A percentile compares a stretch with the other conserved stretches of the same genome.
Evolutionary conservation across 129 eudicot genomes (phyloP).

Genomic region (Centaurea solstitialis): DNA sequence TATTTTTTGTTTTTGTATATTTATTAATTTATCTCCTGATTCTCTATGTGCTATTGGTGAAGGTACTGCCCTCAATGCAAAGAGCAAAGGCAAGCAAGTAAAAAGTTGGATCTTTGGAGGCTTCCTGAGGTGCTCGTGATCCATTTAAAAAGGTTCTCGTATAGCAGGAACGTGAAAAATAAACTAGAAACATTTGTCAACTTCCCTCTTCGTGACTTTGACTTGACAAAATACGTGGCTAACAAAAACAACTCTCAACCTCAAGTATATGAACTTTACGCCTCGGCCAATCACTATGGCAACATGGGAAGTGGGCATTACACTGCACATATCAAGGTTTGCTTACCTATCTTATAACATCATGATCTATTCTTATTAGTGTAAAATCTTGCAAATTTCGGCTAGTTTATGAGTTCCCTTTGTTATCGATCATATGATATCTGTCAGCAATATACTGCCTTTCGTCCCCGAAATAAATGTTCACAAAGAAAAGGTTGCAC

Average conservation of each 20-base stretch:
- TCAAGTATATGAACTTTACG: slow-evolving; percentile 92
- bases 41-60: slow-evolving; percentile 10
- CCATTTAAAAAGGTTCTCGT: slow-evolving; percentile 91
- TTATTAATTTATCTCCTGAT: neutral
- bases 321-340: slow-evolving; percentile 85
- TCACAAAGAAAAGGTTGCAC: neutral
- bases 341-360: slow-evolving; percentile 12
- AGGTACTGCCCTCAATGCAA: slow-evolving; percentile 96
- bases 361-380: neutral
- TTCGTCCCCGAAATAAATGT: neutral
- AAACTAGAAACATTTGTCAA: slow-evolving; percentile 83
- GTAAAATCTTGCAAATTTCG: neutral
- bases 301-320: slow-evolving; percentile 95
- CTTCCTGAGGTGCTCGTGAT: slow-evolving; percentile 90
- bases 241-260: slow-evolving; percentile 64
- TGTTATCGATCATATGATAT: neutral
- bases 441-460: neutral
- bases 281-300: slow-evolving; percentile 87
- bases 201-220: slow-evolving; percentile 82
- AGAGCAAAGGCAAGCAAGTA: slow-evolving; percentile 91
- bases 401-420: neutral
- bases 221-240: slow-evolving; percentile 80
- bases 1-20: neutral
- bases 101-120: slow-evolving; percentile 97
- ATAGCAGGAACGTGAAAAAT: slow-evolving; percentile 77